These are phyloP conservation scores for Penicillium freii DNA, from an alignment of 2,329 filamentous ascomycete genomes.

Conservation along the genomic window DNA sequence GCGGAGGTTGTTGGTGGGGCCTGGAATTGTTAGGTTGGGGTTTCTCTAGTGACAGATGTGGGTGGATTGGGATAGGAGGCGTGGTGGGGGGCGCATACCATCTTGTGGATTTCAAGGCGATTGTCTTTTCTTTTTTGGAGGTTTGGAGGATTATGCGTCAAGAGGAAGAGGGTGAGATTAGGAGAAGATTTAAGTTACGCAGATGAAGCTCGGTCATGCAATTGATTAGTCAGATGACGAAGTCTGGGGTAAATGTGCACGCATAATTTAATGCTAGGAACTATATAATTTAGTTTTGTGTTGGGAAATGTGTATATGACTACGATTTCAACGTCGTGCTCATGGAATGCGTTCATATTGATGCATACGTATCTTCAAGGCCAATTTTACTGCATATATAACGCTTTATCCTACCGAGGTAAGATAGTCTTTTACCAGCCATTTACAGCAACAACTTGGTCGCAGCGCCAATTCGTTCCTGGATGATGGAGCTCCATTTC, in stretches of 20 bases:
- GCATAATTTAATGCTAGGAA: neutral
- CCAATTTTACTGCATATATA: neutral
- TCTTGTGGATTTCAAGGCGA: conserved; percentile 6
- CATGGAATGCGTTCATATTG: neutral
- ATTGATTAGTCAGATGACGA: conserved; percentile 11
- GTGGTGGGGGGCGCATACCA: conserved; percentile 17
- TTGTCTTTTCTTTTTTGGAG: neutral
- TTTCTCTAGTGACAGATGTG: neutral
- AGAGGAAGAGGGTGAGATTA: neutral
- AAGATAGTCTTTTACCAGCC: neutral
- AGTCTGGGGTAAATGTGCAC: conserved; percentile 6
- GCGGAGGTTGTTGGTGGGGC: conserved; percentile 57
- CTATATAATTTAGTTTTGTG: neutral
- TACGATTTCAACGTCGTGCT: neutral
- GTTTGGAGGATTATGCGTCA: neutral
- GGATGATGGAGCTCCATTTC: conserved; percentile 44
- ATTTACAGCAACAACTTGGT: conserved; percentile 30
- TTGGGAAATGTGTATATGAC: neutral
- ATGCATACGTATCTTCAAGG: neutral
- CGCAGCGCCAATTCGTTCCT: conserved; percentile 36
- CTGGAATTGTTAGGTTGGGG: conserved; percentile 4
- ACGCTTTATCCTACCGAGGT: neutral
- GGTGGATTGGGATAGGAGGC: neutral
- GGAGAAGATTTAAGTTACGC: neutral
- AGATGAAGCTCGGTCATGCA: conserved; percentile 1